Evolutionary conservation across 1,284 basidiomycete genomes (phyloP).

Genomic region (Tilletia walkeri): DNA sequence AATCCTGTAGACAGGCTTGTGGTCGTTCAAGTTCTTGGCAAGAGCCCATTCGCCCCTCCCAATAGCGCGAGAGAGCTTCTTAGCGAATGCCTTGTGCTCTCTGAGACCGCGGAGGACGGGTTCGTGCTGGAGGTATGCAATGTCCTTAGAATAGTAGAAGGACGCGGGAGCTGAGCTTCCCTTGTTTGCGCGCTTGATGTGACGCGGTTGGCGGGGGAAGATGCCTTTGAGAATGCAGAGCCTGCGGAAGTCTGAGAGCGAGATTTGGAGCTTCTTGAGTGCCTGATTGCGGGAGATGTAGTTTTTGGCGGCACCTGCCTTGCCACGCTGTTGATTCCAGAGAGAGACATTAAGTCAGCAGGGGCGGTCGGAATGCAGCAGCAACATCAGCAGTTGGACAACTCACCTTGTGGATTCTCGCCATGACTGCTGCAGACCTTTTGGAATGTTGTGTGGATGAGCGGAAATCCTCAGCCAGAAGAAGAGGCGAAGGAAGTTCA

Average conservation of each 20-base stretch:
- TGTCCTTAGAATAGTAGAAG: constrained; percentile 98
- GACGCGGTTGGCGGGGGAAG: constrained; percentile 91
- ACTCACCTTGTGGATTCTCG: constrained; percentile 35
- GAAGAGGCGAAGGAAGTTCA: constrained; percentile 24
- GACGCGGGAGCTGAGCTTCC: constrained; percentile 93
- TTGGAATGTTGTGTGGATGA: not conserved
- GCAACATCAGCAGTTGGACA: not conserved
- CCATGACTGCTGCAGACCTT: constrained; percentile 13
- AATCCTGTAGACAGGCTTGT: constrained; percentile 65
- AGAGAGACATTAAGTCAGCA: not conserved
- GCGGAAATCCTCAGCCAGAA: constrained; percentile 16
- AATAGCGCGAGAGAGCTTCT: constrained; percentile 89
- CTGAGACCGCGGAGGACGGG: constrained; percentile 91
- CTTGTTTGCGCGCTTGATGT: constrained; percentile 92
- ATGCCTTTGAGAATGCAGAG: constrained; percentile 99
- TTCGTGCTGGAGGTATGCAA: constrained; percentile 94
- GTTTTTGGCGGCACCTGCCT: constrained; percentile 68
- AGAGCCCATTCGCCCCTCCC: constrained; percentile 91
- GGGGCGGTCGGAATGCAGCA: not conserved
- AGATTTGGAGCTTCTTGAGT: constrained; percentile 75
- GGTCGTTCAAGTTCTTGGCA: constrained; percentile 90
- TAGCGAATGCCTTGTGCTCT: constrained; percentile 98
- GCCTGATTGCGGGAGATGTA: constrained; percentile 72
- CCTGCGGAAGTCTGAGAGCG: constrained; percentile 92
- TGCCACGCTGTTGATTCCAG: constrained; percentile 35